These are phyloP conservation scores for Hypoxylon rubiginosum DNA, from an alignment of 2,329 filamentous ascomycete genomes.

Conservation along the genomic window DNA sequence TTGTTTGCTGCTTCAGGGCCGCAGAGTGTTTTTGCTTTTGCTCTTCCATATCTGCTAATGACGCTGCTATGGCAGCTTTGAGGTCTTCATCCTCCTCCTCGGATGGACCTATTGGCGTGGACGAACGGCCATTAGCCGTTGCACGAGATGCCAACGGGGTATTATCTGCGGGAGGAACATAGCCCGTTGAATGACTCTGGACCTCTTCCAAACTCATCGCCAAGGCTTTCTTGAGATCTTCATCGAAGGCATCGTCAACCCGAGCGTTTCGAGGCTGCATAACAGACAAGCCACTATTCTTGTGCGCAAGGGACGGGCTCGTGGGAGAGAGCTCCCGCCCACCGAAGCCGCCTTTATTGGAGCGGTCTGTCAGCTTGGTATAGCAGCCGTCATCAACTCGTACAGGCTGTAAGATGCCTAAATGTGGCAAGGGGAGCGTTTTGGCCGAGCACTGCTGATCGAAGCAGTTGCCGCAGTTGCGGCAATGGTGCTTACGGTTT, in stretches of 20 bases:
- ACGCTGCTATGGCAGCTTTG: conserved; percentile 95
- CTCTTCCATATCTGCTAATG: conserved; percentile 96
- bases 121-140: conserved; percentile 55
- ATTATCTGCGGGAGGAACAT: conserved; percentile 70
- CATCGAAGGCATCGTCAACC: conserved; percentile 91
- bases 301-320: conserved; percentile 63
- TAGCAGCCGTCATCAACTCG: conserved; percentile 97
- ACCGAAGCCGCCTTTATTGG: conserved; percentile 57
- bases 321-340: conserved; percentile 61
- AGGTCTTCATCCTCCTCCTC: conserved; percentile 95
- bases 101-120: conserved; percentile 59
- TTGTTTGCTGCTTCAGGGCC: conserved; percentile 83
- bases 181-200: conserved; percentile 79
- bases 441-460: conserved; percentile 96
- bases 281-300: conserved; percentile 72
- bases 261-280: conserved; percentile 94
- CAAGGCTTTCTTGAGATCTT: conserved; percentile 91
- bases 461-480: conserved; percentile 98
- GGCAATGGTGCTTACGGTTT: conserved; percentile 97
- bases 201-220: conserved; percentile 98
- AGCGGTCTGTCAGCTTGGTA: conserved; percentile 85
- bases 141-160: conserved; percentile 48
- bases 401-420: conserved; percentile 91
- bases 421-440: conserved; percentile 86
- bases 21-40: conserved; percentile 93